Evolutionary conservation across 768 basidiomycete species (phyloP).

Genomic region (Russula emetica): DNA sequence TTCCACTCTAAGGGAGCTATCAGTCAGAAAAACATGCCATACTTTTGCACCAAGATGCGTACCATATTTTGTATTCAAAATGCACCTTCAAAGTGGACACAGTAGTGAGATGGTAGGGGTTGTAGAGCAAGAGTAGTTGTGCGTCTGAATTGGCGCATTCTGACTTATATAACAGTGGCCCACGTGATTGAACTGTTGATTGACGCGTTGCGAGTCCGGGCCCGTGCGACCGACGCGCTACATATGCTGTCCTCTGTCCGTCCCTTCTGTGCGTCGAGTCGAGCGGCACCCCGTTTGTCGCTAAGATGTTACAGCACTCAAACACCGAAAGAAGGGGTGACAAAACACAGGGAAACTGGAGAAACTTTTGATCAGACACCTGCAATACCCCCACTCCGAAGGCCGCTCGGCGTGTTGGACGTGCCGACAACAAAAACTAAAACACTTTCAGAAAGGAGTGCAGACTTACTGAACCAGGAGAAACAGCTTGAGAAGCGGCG

Average conservation of each 20-base stretch:
- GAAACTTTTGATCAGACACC: conserved; percentile 13
- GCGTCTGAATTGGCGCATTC: conserved; percentile 4
- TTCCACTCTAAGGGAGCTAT: conserved; percentile 19
- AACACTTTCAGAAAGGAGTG: conserved; percentile 51
- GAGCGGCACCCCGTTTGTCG: neutral
- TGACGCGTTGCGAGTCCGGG: neutral
- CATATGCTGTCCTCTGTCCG: conserved; percentile 2
- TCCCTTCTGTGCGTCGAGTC: conserved; percentile 7
- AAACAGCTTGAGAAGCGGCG: conserved; percentile 64
- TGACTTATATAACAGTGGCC: conserved; percentile 9
- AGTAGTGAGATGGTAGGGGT: conserved; percentile 17
- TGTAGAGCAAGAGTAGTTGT: conserved; percentile 12
- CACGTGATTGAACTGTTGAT: conserved; percentile 17
- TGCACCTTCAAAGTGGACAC: neutral
- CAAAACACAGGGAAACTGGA: neutral
- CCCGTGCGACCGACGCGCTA: neutral
- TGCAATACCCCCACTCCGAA: conserved; percentile 39
- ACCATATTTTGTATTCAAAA: conserved; percentile 17
- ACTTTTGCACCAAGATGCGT: neutral
- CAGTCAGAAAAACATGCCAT: neutral
- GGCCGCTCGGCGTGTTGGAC: conserved; percentile 75
- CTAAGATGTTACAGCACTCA: conserved; percentile 9
- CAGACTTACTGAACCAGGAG: conserved; percentile 69
- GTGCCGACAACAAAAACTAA: conserved; percentile 43
- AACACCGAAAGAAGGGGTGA: neutral